These are phyloP conservation scores for Primulina tabacum DNA, from an alignment of 257 asterid species.

Conservation along the genomic window DNA sequence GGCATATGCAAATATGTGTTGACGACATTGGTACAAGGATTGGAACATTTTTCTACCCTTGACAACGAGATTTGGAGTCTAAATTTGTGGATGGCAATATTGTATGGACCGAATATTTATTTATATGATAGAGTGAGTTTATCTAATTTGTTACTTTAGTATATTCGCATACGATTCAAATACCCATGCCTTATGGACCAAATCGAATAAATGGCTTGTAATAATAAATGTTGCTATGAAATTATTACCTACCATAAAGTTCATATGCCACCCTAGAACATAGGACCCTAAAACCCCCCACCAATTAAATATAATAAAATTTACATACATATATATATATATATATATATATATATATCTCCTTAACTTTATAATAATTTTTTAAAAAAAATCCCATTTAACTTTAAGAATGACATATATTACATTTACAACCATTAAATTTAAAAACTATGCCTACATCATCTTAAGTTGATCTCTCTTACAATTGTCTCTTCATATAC, in stretches of 20 bases:
- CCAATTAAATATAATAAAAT: background rate
- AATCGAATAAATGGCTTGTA: background rate
- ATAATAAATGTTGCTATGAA: background rate
- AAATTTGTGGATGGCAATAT: too few relatives aligned
- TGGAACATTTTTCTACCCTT: background rate
- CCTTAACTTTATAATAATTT: too few relatives aligned
- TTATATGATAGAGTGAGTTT: background rate
- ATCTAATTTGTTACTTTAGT: background rate
- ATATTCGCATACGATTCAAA: too few relatives aligned
- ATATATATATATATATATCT: too few relatives aligned
- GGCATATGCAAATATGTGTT: background rate
- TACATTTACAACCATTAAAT: too few relatives aligned
- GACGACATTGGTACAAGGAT: background rate
- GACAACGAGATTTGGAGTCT: background rate
- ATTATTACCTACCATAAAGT: background rate
- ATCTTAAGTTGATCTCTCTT: too few relatives aligned
- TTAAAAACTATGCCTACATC: too few relatives aligned
- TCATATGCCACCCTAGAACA: background rate
- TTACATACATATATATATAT: too few relatives aligned
- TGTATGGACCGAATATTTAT: background rate
- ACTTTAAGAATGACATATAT: too few relatives aligned
- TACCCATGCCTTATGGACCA: too few relatives aligned
- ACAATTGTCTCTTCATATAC: too few relatives aligned
- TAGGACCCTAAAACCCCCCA: background rate
- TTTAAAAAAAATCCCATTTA: too few relatives aligned